These are phyloP conservation scores for Skeletonema costatum DNA, from an alignment of 108 stramenopile genomes.

Conservation along the genomic window DNA sequence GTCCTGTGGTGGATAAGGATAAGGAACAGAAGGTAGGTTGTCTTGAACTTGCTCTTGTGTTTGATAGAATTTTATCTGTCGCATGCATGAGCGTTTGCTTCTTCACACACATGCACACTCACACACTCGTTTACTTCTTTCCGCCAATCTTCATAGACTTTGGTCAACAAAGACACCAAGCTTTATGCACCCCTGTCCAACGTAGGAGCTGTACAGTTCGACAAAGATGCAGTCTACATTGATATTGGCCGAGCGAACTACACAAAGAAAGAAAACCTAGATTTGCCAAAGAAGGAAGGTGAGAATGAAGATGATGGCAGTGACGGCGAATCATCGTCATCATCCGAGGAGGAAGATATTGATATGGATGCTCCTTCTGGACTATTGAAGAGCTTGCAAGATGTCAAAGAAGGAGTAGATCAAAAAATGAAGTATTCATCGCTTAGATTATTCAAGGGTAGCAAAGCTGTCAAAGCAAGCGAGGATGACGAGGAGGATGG, in stretches of 20 bases:
- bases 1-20: slow-evolving; percentile 81
- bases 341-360: slow-evolving; percentile 46
- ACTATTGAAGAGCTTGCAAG: slow-evolving; percentile 89
- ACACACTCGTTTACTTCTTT: not conserved
- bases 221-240: slow-evolving; percentile 98
- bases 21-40: slow-evolving; percentile 55
- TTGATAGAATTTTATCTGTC: not conserved
- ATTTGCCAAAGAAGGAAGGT: slow-evolving; percentile 25
- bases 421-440: slow-evolving; percentile 83
- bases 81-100: not conserved
- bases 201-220: slow-evolving; percentile 91
- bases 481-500: slow-evolving; percentile 35
- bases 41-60: not conserved
- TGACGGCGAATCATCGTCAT: slow-evolving; percentile 21
- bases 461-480: slow-evolving; percentile 67
- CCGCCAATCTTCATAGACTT: slow-evolving; percentile 40
- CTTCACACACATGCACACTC: not conserved
- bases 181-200: slow-evolving; percentile 96
- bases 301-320: slow-evolving; percentile 21
- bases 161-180: slow-evolving; percentile 88
- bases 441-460: slow-evolving; percentile 84
- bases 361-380: slow-evolving; percentile 59
- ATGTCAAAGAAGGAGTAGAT: slow-evolving; percentile 85
- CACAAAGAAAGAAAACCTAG: slow-evolving; percentile 82
- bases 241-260: slow-evolving; percentile 92